Base-by-base conservation (phyloP, 2,329 filamentous ascomycete genomes). In the Aspergillus ochraceus region DNA sequence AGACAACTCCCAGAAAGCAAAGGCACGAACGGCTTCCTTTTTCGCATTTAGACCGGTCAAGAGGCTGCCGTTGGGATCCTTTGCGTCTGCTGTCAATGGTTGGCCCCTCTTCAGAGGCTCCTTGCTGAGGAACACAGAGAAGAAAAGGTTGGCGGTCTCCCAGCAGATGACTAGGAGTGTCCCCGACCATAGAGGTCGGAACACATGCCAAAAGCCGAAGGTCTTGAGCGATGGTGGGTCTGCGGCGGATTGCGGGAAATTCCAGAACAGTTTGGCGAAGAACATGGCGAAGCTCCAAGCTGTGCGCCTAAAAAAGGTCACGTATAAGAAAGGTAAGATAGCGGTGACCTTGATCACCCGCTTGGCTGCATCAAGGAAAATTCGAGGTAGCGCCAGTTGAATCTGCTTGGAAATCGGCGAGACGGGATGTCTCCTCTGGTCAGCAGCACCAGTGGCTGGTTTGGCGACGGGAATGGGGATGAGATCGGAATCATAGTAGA, bases 1-100 rank as follows among this genome's bases (percentile, higher is more conserved):
- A 30, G 87, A 86, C 29, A 97, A 81, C 71, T 98, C 94, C 93
- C 93, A 97, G 75, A 96, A 90, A 17, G 94, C 93, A 74, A 96
- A 96, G 0, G 87, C 84, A 84, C 86, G 88, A 61, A 91, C 87
- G 10, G 90, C 82, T 9, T 91, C 82, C 74, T 94, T 95, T 77
- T 92, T 95, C 64, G 89, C 89, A 72, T 88, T 93, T 50, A 98
- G 76, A 0, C 94, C 94, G 58, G 88, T 92, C 52, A 98, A 75
- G 29, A 98, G 81, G 71, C 91, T 97, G 39, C 92, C 92, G 70
- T 97, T 98, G 0, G 94, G 91, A 74, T 97, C 93, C 71, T 91
- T 95, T 17, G 92, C 91, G 66, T 94, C 90, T 19, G 85, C 84
- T 0, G 92, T 97, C 58, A 98, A 84, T 4, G 93, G 92, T 68